Conservation (phyloP, 495 filamentous ascomycete species). For the Hyaloscypha finlandica region DNA sequence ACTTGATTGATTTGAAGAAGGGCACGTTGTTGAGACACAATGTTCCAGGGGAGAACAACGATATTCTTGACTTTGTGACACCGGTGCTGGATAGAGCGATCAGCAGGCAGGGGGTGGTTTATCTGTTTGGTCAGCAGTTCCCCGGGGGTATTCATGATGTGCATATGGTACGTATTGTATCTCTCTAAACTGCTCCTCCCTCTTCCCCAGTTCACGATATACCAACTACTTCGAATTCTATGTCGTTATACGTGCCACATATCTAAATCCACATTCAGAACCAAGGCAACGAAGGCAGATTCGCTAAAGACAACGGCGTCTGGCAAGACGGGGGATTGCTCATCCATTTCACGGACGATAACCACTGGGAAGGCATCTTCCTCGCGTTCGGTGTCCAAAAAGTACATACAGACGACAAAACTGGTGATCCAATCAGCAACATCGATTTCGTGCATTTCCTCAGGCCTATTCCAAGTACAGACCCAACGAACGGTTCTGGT, state of each 20-base stretch:
- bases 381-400: constrained; percentile 40
- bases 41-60: constrained; percentile 32
- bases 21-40: constrained; percentile 36
- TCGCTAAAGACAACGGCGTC: constrained; percentile 41
- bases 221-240: no score
- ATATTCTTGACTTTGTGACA: constrained; percentile 40
- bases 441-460: no score
- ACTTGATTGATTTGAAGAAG: constrained; percentile 30
- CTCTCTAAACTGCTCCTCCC: no score
- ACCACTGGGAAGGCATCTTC: constrained; percentile 40
- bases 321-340: constrained; percentile 43
- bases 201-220: no score
- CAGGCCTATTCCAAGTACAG: no score
- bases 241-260: no score
- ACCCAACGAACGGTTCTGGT: no score
- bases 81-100: constrained; percentile 41
- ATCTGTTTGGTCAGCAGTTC: constrained; percentile 28
- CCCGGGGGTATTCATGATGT: constrained; percentile 43
- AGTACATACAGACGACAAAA: constrained; percentile 35
- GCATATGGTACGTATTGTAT: no score
- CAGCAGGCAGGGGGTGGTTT: constrained; percentile 37
- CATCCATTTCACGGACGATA: constrained; percentile 31
- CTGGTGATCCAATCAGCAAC: no score
- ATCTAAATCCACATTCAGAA: no score
- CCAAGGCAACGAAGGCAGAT: constrained; percentile 40